Base-by-base conservation (phyloP, 2,329 filamentous ascomycete genomes). In the Chaetomium strumarium region DNA sequence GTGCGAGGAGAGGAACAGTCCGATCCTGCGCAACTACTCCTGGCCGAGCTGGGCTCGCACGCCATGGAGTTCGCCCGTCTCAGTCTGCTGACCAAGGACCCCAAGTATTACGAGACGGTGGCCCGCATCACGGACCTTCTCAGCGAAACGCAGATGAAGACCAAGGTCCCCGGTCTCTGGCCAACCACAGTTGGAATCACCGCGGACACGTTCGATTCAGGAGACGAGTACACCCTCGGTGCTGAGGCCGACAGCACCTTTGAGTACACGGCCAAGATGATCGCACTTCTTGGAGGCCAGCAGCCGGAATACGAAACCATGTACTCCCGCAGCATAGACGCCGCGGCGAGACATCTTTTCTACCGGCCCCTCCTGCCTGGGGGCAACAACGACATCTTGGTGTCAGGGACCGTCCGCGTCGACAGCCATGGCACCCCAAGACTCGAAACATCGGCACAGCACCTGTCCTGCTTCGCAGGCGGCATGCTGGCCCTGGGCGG, bases 61-160 rank as follows among this genome's bases (percentile, higher is more conserved):
- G 82, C 81, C 9, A 67, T 92, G 53, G 87, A 91, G 64, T 89
- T 91, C 64, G 89, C 85, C 2, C 75, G 87, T 6, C 73, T 92
- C 42, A 82, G 83, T 17, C 87, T 91, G 68, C 71, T 91, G 53
- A 89, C 87, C 0, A 81, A 80, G 46, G 75, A 90, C 55, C 70
- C 79, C 50, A 89, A 85, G 65, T 91, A 87, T 69, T 90, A 86
- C 66, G 33, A 34, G 33, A 34, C 14, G 11, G 33, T 34, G 14
- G 33, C 33, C 9, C 33, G 33, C 33, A 34, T 34, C 33, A 34
- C 33, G 33, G 33, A 34, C 33, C 33, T 34, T 14, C 33, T 34
- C 33, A 34, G 33, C 33, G 33, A 34, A 10, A 34, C 33, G 33
- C 33, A 34, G 14, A 34, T 34, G 33, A 34, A 34, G 3, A 34